Percentiles rank a stretch among this genome's conserved stretches.
Evolutionary conservation across 1,284 basidiomycete species (phyloP).

Genomic region (Trametes hirsuta): DNA sequence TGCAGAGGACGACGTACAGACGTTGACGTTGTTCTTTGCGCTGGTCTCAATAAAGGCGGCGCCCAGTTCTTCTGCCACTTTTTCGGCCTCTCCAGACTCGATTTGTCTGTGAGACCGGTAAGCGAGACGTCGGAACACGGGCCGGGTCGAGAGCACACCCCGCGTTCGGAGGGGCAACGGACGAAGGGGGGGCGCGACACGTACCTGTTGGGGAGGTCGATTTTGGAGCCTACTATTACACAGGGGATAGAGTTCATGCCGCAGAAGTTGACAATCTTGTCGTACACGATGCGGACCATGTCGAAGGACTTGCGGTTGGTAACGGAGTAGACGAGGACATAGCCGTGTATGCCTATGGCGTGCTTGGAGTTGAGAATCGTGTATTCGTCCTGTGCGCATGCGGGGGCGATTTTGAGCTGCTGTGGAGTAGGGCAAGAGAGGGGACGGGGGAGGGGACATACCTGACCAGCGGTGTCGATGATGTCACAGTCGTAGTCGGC

Average conservation of each 20-base stretch:
- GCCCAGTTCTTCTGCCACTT: slow-evolving; percentile 72
- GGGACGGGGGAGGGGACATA: slow-evolving; percentile 31
- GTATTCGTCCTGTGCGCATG: slow-evolving; percentile 72
- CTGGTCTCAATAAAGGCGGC: slow-evolving; percentile 89
- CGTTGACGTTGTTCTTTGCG: slow-evolving; percentile 88
- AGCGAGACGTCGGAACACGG: slow-evolving; percentile 27
- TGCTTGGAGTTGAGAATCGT: slow-evolving; percentile 84
- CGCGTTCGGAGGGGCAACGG: slow-evolving; percentile 7
- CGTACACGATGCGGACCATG: slow-evolving; percentile 94
- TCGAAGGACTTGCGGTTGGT: slow-evolving; percentile 92
- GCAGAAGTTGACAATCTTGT: slow-evolving; percentile 97
- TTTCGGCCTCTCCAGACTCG: slow-evolving; percentile 71
- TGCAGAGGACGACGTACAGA: slow-evolving; percentile 62
- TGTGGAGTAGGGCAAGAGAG: background rate
- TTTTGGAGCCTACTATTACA: slow-evolving; percentile 96
- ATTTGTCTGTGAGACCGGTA: slow-evolving; percentile 69
- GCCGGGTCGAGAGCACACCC: slow-evolving; percentile 21
- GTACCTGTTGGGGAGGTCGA: slow-evolving; percentile 79
- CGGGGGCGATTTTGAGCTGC: background rate
- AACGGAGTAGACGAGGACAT: slow-evolving; percentile 94
- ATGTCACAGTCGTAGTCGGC: slow-evolving; percentile 94
- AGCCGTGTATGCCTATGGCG: slow-evolving; percentile 84
- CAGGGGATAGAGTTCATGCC: slow-evolving; percentile 91
- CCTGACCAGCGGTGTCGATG: slow-evolving; percentile 98
- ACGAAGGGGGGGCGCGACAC: slow-evolving; percentile 28